phyloP scores from a whole-genome alignment of 2,329 filamentous ascomycete species.

The Mollisia scopiformis region DNA sequence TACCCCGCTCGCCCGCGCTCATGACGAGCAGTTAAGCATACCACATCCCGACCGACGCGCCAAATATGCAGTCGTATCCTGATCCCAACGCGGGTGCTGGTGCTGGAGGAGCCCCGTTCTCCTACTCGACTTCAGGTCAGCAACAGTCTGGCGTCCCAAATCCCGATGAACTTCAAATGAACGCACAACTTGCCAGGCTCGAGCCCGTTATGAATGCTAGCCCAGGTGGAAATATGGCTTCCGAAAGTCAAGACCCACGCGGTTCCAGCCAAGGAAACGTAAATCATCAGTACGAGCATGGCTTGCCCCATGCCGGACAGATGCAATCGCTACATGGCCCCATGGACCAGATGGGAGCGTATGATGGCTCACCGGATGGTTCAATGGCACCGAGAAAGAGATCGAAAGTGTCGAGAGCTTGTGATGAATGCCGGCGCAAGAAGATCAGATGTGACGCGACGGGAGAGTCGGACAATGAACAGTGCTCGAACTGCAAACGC shows the following conservation, averaged over 20 bases:
- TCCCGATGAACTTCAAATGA: conserved; percentile 48
- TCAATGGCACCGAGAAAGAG: conserved; percentile 66
- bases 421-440: conserved; percentile 86
- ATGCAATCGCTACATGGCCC: conserved; percentile 26
- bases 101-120: conserved; percentile 33
- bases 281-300: conserved; percentile 39
- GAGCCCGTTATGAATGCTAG: conserved; percentile 43
- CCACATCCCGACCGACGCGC: conserved; percentile 29
- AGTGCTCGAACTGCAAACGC: conserved; percentile 81
- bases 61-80: conserved; percentile 36
- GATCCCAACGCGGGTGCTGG: conserved; percentile 33
- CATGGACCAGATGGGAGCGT: conserved; percentile 46
- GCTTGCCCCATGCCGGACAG: conserved; percentile 27
- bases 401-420: conserved; percentile 85
- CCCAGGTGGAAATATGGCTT: conserved; percentile 41
- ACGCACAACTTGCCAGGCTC: conserved; percentile 49
- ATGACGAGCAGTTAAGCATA: conserved; percentile 24
- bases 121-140: conserved; percentile 31
- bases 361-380: conserved; percentile 47
- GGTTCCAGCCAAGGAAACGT: conserved; percentile 38
- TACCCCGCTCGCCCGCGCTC: conserved; percentile 18
- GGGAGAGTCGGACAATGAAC: conserved; percentile 71
- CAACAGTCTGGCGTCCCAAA: conserved; percentile 32
- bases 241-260: conserved; percentile 40
- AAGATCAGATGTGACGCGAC: conserved; percentile 88